Evolutionary conservation across 73 alveolate genomes (phyloP), one percentile per base, ranked within the genome.

Genomic region (Paramecium bursaria): DNA sequence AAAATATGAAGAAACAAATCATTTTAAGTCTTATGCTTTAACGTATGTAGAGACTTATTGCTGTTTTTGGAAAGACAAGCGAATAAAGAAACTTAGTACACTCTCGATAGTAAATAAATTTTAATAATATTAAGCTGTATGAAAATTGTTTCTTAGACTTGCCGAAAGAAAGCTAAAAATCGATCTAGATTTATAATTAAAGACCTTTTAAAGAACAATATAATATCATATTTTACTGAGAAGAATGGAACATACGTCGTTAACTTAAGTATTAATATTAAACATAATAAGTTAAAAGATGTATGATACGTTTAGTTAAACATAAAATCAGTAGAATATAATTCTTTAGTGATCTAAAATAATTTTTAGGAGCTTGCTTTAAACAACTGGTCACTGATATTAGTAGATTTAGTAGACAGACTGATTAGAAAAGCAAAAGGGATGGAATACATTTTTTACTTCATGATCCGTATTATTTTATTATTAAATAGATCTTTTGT

Each of bases 161-260:
- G 50, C 19, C 19, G 55, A 42, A 42, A 30, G 2, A 19, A 25
- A 17, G 82, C 82, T 3, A 67, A 67, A 4, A 67, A 23, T 21
- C 33, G 82, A 67, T 53, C 82, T 1, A 39, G 44, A 42, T 25
- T 39, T 25, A 67, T 67, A 39, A 19, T 67, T 4, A 67, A 53
- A n/a, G 33, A 67, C 14, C 7, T 67, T 11, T 67, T 67, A 57
- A 2, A 67, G 50, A 67, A 19, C 22, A 67, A 67, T 21, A 67
- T 67, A 10, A 42, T 25, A 25, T 31, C 50, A n/a, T 67, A 39
- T 67, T 39, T 19, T 31, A 67, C 82, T 33, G 82, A 67, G 31
- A 67, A 57, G 15, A 67, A 67, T 21, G 82, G 82, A 35, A 67
- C 60, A 9, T 57, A 67, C 44, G 82, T 67, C 44, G 82, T 67